phyloP scores from a whole-genome alignment of 257 asterid genomes.

The Eucommia ulmoides region DNA sequence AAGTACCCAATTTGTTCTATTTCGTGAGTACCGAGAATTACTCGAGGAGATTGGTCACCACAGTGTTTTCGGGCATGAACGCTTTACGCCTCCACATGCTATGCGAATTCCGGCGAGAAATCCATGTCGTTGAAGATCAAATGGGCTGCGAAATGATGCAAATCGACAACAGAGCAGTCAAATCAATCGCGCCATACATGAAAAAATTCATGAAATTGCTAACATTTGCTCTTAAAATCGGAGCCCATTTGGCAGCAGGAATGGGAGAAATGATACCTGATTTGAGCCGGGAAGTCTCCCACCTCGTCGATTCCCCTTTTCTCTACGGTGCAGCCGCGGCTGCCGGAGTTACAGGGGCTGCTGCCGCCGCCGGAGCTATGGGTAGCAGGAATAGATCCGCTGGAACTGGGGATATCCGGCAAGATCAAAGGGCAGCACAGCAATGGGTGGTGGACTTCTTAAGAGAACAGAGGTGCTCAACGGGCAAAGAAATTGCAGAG shows the following conservation, averaged over 20 bases:
- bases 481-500: conserved; percentile 70
- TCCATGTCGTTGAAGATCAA: conserved; percentile 84
- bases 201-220: conserved; percentile 62
- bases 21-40: conserved; percentile 59
- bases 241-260: conserved; percentile 86
- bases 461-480: conserved; percentile 51
- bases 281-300: conserved; percentile 67
- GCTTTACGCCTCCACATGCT: conserved; percentile 74
- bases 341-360: conserved; percentile 52
- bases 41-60: conserved; percentile 70
- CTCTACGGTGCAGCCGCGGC: conserved; percentile 35
- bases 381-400: conserved; percentile 26
- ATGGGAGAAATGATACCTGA: conserved; percentile 94
- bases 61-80: conserved; percentile 57
- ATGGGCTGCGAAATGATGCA: conserved; percentile 76
- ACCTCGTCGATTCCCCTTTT: conserved; percentile 46
- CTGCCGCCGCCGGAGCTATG: conserved; percentile 28
- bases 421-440: conserved; percentile 58
- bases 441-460: conserved; percentile 70
- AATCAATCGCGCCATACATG: conserved; percentile 59
- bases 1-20: conserved; percentile 72
- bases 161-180: conserved; percentile 58
- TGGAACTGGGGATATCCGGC: conserved; percentile 38
- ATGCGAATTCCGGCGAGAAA: conserved; percentile 62
- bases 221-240: conserved; percentile 80